phyloP scores from a whole-genome alignment of 345 rosid species.

The Eutrema heterophyllum region DNA sequence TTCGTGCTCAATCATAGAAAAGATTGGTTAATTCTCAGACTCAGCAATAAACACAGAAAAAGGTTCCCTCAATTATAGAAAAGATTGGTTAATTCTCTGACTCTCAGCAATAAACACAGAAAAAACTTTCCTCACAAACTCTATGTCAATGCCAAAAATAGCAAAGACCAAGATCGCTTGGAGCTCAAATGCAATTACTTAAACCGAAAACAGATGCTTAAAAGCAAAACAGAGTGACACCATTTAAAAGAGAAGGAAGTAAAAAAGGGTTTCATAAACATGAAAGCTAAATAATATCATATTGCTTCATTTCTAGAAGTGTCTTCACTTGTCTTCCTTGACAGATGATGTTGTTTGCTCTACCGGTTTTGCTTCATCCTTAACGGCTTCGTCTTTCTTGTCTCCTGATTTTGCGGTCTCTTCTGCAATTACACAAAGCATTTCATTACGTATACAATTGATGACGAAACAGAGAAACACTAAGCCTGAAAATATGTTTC shows the following conservation, averaged over 20 bases:
- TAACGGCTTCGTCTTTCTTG: conserved; percentile 4
- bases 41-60: no score
- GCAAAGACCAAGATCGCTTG: background rate
- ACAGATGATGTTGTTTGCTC: conserved; percentile 14
- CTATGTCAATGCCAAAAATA: background rate
- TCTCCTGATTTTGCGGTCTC: conserved; percentile 22
- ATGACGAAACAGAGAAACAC: background rate
- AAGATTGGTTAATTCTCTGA: background rate
- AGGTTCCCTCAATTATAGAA: no score
- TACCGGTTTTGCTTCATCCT: conserved; percentile 20
- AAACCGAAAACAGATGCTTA: no score
- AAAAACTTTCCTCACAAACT: background rate
- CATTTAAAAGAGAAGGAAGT: background rate
- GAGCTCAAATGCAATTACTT: background rate
- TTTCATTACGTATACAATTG: background rate
- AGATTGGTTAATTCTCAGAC: no score
- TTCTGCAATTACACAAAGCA: background rate
- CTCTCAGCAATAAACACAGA: background rate
- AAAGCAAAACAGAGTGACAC: conserved; percentile 9
- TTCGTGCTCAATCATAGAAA: no score
- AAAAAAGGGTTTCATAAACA: conserved; percentile 13
- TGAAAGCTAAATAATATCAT: conserved; percentile 4
- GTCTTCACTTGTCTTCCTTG: conserved; percentile 28
- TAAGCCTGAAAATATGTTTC: background rate
- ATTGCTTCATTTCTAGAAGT: background rate